Conservation (phyloP, 176 grass and related monocot species). For the Carex parvula region DNA sequence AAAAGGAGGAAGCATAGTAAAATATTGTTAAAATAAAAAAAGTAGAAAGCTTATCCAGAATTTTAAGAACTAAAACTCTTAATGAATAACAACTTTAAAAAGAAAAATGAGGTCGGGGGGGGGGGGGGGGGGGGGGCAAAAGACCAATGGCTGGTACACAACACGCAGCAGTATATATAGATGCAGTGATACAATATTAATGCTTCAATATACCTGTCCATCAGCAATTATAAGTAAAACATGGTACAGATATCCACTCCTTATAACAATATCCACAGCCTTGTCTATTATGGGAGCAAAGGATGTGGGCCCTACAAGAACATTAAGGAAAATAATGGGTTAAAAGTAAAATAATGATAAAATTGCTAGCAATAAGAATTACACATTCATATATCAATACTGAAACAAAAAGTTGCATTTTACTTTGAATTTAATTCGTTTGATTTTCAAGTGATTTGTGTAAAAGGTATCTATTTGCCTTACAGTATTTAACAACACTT, state of each 20-base stretch:
- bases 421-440: background rate
- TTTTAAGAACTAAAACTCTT: background rate
- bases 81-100: background rate
- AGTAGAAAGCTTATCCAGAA: background rate
- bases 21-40: background rate
- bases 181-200: background rate
- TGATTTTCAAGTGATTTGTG: background rate
- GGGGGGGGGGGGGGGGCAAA: too few species aligned
- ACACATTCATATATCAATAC: background rate
- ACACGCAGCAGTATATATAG: background rate
- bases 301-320: slow-evolving; percentile 57
- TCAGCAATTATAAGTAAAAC: slow-evolving; percentile 80
- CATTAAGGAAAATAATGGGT: background rate
- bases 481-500: background rate
- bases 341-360: background rate
- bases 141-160: background rate
- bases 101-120: too few species aligned
- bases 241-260: slow-evolving; percentile 41
- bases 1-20: slow-evolving; percentile 2
- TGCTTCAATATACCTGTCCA: slow-evolving; percentile 42
- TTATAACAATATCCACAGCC: slow-evolving; percentile 42
- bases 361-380: too few species aligned
- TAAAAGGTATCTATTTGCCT: background rate
- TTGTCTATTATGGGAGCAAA: slow-evolving; percentile 66
- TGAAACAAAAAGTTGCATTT: background rate